phyloP scores from a whole-genome alignment of 2,329 filamentous ascomycete genomes.

The Pyrenophora seminiperda region DNA sequence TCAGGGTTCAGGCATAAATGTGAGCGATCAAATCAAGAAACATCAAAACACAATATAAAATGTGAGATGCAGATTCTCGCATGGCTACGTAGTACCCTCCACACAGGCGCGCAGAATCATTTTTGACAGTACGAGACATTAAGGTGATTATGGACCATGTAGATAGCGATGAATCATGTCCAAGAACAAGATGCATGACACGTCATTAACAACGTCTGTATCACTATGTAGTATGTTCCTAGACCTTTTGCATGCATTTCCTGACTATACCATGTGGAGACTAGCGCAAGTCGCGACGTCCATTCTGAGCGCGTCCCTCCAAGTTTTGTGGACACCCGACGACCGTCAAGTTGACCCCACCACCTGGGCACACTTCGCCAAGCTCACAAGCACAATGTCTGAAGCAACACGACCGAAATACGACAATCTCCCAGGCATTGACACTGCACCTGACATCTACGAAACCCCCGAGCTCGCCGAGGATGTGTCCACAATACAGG shows the following conservation, averaged over 20 bases:
- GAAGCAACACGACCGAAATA: slow-evolving; percentile 44
- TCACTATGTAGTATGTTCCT: neutral
- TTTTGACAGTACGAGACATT: neutral
- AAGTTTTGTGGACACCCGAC: slow-evolving; percentile 8
- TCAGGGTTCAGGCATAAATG: slow-evolving; percentile 64
- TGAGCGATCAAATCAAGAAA: neutral
- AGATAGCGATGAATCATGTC: neutral
- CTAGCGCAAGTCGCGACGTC: slow-evolving; percentile 26
- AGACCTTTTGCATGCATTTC: neutral
- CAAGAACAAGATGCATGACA: neutral
- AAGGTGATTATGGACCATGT: neutral
- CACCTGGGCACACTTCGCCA: slow-evolving; percentile 6
- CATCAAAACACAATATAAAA: neutral
- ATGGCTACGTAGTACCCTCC: neutral
- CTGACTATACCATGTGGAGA: slow-evolving; percentile 4
- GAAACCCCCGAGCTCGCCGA: slow-evolving; percentile 93
- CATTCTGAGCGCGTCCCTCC: slow-evolving; percentile 25
- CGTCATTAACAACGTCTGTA: neutral
- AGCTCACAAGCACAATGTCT: slow-evolving; percentile 28
- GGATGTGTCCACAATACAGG: slow-evolving; percentile 80
- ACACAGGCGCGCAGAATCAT: neutral
- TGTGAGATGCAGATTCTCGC: neutral
- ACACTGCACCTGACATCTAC: slow-evolving; percentile 92
- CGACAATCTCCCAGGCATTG: slow-evolving; percentile 61
- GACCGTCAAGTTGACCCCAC: slow-evolving; percentile 11